phyloP scores from a whole-genome alignment of 176 grass and related monocot genomes.

The Coix lacrymajobi region DNA sequence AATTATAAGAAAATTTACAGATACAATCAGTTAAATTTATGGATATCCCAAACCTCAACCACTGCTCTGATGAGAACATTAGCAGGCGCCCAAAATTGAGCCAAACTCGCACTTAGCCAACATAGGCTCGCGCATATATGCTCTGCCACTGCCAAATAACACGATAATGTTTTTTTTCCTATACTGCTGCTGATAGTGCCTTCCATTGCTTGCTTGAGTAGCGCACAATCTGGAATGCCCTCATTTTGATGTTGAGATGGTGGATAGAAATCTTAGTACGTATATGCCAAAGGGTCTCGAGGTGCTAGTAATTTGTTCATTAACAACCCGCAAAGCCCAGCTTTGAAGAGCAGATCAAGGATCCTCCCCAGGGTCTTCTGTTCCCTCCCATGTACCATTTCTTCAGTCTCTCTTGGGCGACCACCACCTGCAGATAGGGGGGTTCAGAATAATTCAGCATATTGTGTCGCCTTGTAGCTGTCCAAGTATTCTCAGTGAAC shows the following conservation, averaged over 20 bases:
- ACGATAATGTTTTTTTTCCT: background rate
- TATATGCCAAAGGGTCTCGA: background rate
- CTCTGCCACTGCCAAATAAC: background rate
- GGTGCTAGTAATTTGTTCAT: background rate
- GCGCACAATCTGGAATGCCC: background rate
- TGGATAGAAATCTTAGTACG: background rate
- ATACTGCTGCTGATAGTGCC: background rate
- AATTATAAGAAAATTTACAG: background rate
- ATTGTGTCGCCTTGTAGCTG: background rate
- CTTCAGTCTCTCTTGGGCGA: conserved; percentile 48
- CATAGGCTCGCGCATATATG: background rate
- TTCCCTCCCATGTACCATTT: conserved; percentile 56
- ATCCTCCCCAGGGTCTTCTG: conserved; percentile 1
- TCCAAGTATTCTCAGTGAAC: background rate
- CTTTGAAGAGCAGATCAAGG: background rate
- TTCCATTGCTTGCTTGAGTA: background rate
- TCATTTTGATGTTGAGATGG: background rate
- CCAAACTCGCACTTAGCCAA: background rate
- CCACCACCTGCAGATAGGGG: conserved; percentile 36
- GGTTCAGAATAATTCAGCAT: background rate
- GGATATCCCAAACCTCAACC: background rate
- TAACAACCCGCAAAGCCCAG: background rate
- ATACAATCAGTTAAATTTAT: background rate
- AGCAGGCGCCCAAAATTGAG: background rate
- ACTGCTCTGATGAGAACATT: background rate